A percentile compares a stretch with the other conserved stretches of the same genome.
Evolutionary conservation across 225 moss, liverwort and hornwort genomes (phyloP).

Genomic region (Polytrichum commune): DNA sequence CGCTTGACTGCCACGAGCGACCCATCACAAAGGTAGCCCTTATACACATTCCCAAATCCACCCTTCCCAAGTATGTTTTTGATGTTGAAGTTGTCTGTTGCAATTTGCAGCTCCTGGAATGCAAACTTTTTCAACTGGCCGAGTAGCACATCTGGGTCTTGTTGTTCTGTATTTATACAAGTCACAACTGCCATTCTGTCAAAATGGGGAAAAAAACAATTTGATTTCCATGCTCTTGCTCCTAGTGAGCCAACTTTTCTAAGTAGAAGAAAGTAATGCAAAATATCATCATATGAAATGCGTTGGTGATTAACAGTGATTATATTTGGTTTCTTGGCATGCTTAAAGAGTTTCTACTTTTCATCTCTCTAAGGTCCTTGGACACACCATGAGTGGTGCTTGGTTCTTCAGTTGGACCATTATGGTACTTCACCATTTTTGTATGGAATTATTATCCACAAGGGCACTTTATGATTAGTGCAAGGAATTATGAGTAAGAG

Average conservation of each 20-base stretch:
- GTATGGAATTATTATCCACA: too few species aligned
- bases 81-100: constrained; percentile 80
- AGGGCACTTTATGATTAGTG: too few species aligned
- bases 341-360: neutral
- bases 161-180: constrained; percentile 58
- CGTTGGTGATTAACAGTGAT: too few species aligned
- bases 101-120: constrained; percentile 81
- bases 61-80: constrained; percentile 84
- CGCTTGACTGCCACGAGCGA: constrained; percentile 86
- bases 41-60: constrained; percentile 93
- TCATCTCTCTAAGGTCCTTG: neutral
- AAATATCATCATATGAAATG: too few species aligned
- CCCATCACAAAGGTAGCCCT: constrained; percentile 74
- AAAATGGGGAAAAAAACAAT: too few species aligned
- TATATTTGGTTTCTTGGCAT: neutral
- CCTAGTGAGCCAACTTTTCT: too few species aligned
- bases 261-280: too few species aligned
- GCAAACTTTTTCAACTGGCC: constrained; percentile 90
- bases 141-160: constrained; percentile 68
- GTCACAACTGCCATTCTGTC: too few species aligned
- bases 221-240: too few species aligned
- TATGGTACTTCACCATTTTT: too few species aligned
- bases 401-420: too few species aligned
- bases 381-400: neutral
- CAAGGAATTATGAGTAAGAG: too few species aligned